Conservation (phyloP, 768 basidiomycete species). For the Daedaleopsis nitida region DNA sequence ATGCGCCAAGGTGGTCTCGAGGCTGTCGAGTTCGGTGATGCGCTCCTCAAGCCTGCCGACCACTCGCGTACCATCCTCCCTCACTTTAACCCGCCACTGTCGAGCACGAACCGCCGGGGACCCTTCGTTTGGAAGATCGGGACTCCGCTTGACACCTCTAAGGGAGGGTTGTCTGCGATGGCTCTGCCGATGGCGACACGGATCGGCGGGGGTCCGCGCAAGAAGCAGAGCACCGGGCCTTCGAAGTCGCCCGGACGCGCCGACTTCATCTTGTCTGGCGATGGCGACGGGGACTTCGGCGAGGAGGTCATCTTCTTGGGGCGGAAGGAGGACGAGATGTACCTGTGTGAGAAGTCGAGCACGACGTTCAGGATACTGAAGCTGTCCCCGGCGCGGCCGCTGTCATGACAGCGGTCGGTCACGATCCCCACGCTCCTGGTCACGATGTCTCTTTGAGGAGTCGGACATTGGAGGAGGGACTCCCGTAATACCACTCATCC, state of each 20-base stretch:
- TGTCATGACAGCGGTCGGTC: slow-evolving; percentile 16
- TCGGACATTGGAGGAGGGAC: slow-evolving; percentile 5
- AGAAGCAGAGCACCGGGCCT: slow-evolving; percentile 50
- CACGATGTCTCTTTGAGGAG: slow-evolving; percentile 6
- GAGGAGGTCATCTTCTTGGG: slow-evolving; percentile 85
- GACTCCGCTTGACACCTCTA: slow-evolving; percentile 54
- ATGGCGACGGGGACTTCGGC: slow-evolving; percentile 51
- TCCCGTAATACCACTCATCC: slow-evolving; percentile 10
- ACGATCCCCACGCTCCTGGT: slow-evolving; percentile 2
- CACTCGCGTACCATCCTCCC: slow-evolving; percentile 75
- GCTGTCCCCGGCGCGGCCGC: slow-evolving; percentile 48
- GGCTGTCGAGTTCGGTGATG: slow-evolving; percentile 78
- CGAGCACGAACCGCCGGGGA: slow-evolving; percentile 64
- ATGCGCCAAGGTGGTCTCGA: slow-evolving; percentile 87
- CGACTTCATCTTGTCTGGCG: slow-evolving; percentile 51
- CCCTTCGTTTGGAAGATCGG: slow-evolving; percentile 87
- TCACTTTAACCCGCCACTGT: slow-evolving; percentile 62
- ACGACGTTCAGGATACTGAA: slow-evolving; percentile 76
- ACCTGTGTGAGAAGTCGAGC: slow-evolving; percentile 77
- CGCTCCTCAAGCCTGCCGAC: slow-evolving; percentile 77
- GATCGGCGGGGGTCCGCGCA: slow-evolving; percentile 32
- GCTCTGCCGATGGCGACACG: slow-evolving; percentile 25
- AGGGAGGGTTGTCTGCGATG: slow-evolving; percentile 37
- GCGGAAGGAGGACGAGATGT: slow-evolving; percentile 73
- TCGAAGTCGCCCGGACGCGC: slow-evolving; percentile 51